Evolutionary conservation across 371 early-diverging fungal genomes (phyloP).

Genomic region (Paraphysoderma sedebokerense): DNA sequence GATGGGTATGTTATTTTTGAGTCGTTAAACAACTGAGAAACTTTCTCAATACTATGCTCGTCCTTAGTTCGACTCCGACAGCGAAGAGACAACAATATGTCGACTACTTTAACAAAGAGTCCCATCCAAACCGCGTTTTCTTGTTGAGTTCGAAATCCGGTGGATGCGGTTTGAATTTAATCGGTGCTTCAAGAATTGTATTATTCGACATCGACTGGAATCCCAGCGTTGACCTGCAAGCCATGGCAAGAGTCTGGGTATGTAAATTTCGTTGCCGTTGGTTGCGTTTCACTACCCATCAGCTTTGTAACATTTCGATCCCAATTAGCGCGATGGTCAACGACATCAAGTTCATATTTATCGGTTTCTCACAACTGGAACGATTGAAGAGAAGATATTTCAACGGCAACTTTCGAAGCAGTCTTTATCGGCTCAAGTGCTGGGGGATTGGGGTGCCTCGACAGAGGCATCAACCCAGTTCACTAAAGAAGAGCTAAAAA

Average conservation of each 20-base stretch:
- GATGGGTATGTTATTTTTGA: constrained; percentile 26
- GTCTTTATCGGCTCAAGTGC: constrained; percentile 22
- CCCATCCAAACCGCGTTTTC: constrained; percentile 18
- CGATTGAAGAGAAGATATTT: constrained; percentile 35
- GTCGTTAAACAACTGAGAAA: background rate
- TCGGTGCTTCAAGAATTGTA: constrained; percentile 35
- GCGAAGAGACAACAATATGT: constrained; percentile 29
- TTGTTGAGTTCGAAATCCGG: constrained; percentile 41
- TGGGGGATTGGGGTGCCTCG: constrained; percentile 4
- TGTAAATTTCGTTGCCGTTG: background rate
- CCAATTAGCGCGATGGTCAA: constrained; percentile 42
- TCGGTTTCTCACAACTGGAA: constrained; percentile 28
- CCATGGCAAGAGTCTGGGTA: constrained; percentile 38
- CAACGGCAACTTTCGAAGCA: constrained; percentile 37
- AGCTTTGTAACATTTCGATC: background rate
- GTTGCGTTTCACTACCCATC: background rate
- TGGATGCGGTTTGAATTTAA: constrained; percentile 39
- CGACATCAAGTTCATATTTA: constrained; percentile 35
- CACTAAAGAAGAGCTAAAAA: constrained; percentile 17
- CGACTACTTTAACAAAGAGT: constrained; percentile 13
- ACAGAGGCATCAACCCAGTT: constrained; percentile 12
- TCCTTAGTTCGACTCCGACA: constrained; percentile 23
- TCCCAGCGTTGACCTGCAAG: constrained; percentile 26
- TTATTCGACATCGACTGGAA: constrained; percentile 38
- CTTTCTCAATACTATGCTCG: too few species aligned